Percentiles rank a stretch among this genome's conserved stretches.
These are phyloP conservation scores for Podaxis rugospora DNA, from an alignment of 768 basidiomycete species.

Conservation along the genomic window DNA sequence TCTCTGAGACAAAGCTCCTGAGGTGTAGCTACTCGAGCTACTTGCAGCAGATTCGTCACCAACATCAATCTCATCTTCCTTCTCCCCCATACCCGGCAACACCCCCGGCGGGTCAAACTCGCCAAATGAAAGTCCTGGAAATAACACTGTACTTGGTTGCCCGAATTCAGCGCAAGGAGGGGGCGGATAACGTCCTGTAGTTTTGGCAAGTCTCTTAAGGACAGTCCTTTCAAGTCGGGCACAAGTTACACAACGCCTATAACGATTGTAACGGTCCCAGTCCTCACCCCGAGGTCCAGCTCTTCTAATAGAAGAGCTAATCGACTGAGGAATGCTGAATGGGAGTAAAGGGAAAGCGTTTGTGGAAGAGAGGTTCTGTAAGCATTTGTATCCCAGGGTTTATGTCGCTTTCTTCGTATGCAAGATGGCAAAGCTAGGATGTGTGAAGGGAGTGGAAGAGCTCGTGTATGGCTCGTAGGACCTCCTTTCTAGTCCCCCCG, in stretches of 20 bases:
- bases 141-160: not conserved
- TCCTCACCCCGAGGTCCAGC: not conserved
- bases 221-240: not conserved
- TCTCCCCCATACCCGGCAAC: not conserved
- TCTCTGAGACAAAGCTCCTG: too few relatives aligned
- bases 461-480: not conserved
- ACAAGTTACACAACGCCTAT: not conserved
- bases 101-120: not conserved
- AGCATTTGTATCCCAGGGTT: not conserved
- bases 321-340: not conserved
- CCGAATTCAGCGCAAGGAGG: too few relatives aligned
- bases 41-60: not conserved
- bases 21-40: not conserved
- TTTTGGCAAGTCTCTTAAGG: not conserved
- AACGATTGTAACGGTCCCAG: not conserved
- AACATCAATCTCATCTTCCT: not conserved
- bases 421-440: not conserved
- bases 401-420: not conserved
- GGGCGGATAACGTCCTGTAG: not conserved
- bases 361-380: not conserved
- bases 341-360: not conserved
- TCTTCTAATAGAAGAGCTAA: not conserved
- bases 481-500: not conserved
- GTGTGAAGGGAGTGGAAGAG: not conserved
- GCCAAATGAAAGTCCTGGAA: not conserved